A percentile compares a stretch with the other conserved stretches of the same genome.
Evolutionary conservation across 1,284 basidiomycete species (phyloP).

Genomic region (Trichosporon faecale): DNA sequence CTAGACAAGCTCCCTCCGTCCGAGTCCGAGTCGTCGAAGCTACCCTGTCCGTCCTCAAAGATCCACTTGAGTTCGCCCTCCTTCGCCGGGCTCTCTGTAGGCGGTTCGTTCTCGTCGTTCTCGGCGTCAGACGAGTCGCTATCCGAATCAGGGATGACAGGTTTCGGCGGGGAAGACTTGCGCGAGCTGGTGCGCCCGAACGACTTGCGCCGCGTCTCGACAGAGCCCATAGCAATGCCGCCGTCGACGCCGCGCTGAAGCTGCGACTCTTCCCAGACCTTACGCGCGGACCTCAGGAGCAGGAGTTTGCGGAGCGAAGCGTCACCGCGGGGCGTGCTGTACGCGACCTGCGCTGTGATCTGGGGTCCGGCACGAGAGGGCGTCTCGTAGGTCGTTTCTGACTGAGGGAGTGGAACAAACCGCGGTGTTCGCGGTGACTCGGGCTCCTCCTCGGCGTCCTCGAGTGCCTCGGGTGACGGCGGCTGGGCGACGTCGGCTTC

Average conservation of each 20-base stretch:
- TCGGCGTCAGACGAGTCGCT: slow-evolving; percentile 18
- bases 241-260: slow-evolving; percentile 34
- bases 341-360: slow-evolving; percentile 35
- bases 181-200: slow-evolving; percentile 27
- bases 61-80: slow-evolving; percentile 30
- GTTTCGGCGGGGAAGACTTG: slow-evolving; percentile 28
- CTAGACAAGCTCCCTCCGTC: slow-evolving; percentile 36
- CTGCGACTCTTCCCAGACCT: slow-evolving; percentile 41
- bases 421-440: neutral
- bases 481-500: neutral
- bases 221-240: slow-evolving; percentile 35
- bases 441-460: slow-evolving; percentile 12
- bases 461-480: neutral
- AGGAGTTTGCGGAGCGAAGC: slow-evolving; percentile 44
- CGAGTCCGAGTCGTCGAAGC: slow-evolving; percentile 37
- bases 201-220: slow-evolving; percentile 37
- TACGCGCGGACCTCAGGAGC: slow-evolving; percentile 45
- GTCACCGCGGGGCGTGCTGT: slow-evolving; percentile 35
- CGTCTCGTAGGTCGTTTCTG: neutral
- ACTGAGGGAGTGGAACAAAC: neutral
- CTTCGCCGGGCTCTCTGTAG: neutral
- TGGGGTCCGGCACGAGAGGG: neutral
- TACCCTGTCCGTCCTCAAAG: slow-evolving; percentile 33
- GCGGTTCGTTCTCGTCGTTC: slow-evolving; percentile 23
- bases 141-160: slow-evolving; percentile 15